phyloP scores from a whole-genome alignment of 2,329 filamentous ascomycete species.

The Emmonsia crescens region DNA sequence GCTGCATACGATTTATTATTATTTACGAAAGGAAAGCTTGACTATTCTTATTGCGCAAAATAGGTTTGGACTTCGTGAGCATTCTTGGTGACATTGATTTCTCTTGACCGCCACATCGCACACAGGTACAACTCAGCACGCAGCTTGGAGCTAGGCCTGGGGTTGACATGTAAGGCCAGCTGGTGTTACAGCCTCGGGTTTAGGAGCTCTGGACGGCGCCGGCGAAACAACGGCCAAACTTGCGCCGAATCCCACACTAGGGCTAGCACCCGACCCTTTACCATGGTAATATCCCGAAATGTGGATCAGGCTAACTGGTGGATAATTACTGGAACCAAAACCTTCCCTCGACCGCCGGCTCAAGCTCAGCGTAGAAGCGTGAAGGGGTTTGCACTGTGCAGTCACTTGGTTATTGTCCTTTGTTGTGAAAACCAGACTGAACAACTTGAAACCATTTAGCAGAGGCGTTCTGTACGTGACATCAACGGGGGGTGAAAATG shows the following conservation, averaged over 20 bases:
- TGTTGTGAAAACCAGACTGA: background rate
- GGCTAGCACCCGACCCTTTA: constrained; percentile 2
- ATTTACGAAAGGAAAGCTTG: background rate
- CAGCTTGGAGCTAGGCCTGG: background rate
- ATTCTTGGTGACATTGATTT: background rate
- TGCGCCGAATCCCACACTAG: background rate
- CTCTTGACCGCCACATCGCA: background rate
- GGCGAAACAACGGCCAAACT: background rate
- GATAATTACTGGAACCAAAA: background rate
- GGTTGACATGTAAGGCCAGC: background rate
- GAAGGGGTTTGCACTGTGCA: background rate
- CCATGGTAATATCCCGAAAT: constrained; percentile 3
- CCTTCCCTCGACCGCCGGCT: background rate
- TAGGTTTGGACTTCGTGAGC: background rate
- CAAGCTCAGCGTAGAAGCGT: background rate
- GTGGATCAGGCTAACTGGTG: background rate
- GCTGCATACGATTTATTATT: background rate
- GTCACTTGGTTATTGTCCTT: background rate
- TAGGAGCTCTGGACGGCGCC: background rate
- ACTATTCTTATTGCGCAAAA: background rate
- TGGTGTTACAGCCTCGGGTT: background rate
- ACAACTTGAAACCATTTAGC: background rate
- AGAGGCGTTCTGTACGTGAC: background rate
- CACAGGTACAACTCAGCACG: background rate
- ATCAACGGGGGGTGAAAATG: background rate